phyloP scores from a whole-genome alignment of 2,329 filamentous ascomycete species.

The Fusarium drepaniforme region DNA sequence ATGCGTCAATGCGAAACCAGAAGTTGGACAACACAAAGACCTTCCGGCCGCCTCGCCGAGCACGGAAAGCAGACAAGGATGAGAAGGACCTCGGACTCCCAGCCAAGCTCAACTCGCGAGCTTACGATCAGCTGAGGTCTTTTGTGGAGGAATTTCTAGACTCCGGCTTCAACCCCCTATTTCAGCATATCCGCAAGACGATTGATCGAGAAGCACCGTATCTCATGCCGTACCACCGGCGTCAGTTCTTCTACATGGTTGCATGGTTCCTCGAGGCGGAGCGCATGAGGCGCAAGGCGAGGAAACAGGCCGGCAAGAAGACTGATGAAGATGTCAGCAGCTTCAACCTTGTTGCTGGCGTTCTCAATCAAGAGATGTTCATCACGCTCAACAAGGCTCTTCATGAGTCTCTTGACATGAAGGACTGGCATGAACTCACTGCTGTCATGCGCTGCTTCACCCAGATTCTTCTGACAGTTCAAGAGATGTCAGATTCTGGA shows the following conservation, averaged over 20 bases:
- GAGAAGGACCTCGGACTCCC: conserved; percentile 82
- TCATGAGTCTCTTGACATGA: conserved; percentile 82
- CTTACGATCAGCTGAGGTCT: conserved; percentile 79
- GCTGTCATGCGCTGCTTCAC: conserved; percentile 95
- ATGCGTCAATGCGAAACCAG: conserved; percentile 78
- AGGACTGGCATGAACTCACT: conserved; percentile 88
- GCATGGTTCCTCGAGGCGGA: conserved; percentile 95
- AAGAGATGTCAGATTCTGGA: conserved; percentile 88
- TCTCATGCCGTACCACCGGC: conserved; percentile 79
- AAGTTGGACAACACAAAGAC: conserved; percentile 95
- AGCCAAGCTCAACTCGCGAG: conserved; percentile 76
- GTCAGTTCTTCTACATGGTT: conserved; percentile 92
- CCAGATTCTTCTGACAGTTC: conserved; percentile 90
- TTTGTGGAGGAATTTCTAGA: conserved; percentile 97
- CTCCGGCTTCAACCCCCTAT: conserved; percentile 93
- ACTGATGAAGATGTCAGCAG: conserved; percentile 71
- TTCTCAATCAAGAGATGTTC: conserved; percentile 95
- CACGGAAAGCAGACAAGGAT: conserved; percentile 71
- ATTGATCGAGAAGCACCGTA: conserved; percentile 91
- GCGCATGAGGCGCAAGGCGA: conserved; percentile 74
- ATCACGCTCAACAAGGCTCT: conserved; percentile 88
- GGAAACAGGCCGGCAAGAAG: conserved; percentile 63
- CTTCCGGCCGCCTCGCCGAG: conserved; percentile 83
- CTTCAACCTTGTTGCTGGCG: conserved; percentile 88
- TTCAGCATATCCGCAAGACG: conserved; percentile 86